Evolutionary conservation across 352 stramenopile genomes (phyloP).

Genomic region (Phytophthora cryptogea): DNA sequence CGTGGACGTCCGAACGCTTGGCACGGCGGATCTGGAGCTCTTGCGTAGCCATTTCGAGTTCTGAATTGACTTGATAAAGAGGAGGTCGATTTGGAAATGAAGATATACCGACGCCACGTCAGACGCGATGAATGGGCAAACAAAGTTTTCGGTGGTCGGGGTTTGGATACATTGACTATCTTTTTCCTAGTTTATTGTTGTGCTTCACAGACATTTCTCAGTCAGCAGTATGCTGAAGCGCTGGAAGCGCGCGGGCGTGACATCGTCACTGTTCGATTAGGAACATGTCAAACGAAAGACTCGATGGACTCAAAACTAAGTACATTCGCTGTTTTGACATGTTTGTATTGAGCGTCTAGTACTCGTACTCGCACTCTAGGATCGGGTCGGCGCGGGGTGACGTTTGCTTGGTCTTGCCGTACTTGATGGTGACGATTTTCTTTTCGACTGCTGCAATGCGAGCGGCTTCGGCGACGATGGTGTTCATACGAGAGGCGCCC

Average conservation of each 20-base stretch:
- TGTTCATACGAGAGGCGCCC: slow-evolving; percentile 78
- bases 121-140: slow-evolving; percentile 10
- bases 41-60: slow-evolving; percentile 16
- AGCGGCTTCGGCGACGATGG: slow-evolving; percentile 73
- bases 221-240: too few relatives aligned
- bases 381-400: slow-evolving; percentile 47
- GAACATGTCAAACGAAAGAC: background rate
- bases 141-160: slow-evolving; percentile 1
- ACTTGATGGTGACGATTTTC: slow-evolving; percentile 71
- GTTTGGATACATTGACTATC: slow-evolving; percentile 3
- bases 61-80: background rate
- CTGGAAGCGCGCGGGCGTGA: too few relatives aligned
- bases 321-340: background rate
- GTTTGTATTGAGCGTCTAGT: slow-evolving; percentile 19
- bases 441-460: slow-evolving; percentile 65
- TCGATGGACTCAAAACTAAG: background rate
- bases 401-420: slow-evolving; percentile 54
- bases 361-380: slow-evolving; percentile 60
- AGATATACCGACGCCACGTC: slow-evolving; percentile 11
- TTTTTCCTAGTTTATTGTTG: slow-evolving; percentile 11
- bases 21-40: slow-evolving; percentile 31
- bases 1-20: slow-evolving; percentile 18
- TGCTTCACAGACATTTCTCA: background rate
- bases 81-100: slow-evolving; percentile 19
- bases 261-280: too few relatives aligned